Evolutionary conservation across 495 filamentous ascomycete genomes (phyloP).

Genomic region (Achaetomiella virescens): DNA sequence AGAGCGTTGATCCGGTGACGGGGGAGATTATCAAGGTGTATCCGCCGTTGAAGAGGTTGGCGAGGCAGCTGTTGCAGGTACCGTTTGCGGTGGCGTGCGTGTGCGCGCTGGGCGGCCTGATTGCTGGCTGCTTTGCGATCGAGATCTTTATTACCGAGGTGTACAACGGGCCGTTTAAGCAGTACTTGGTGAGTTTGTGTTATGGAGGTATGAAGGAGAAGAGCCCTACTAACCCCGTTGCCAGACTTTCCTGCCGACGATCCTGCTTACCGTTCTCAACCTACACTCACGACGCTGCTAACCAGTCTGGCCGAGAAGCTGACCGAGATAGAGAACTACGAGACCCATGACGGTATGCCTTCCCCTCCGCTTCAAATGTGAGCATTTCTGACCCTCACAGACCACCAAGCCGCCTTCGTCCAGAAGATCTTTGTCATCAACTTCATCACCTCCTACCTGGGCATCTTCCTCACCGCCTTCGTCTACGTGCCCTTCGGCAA

Average conservation of each 20-base stretch:
- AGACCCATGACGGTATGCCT: constrained; percentile 59
- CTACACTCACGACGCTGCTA: constrained; percentile 69
- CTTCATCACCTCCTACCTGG: constrained; percentile 94
- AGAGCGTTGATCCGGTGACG: constrained; percentile 71
- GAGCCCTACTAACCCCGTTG: constrained; percentile 30
- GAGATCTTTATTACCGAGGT: constrained; percentile 95
- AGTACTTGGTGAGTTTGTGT: constrained; percentile 59
- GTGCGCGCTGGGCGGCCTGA: constrained; percentile 67
- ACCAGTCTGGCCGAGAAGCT: constrained; percentile 70
- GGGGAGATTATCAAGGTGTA: constrained; percentile 77
- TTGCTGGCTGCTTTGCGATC: constrained; percentile 83
- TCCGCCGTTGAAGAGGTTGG: constrained; percentile 67
- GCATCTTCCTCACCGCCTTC: constrained; percentile 88
- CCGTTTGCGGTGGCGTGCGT: constrained; percentile 78
- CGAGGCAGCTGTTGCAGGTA: constrained; percentile 74
- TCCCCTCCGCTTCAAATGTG: neutral
- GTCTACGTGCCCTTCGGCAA: constrained; percentile 93
- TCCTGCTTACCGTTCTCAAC: constrained; percentile 71
- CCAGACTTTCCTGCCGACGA: constrained; percentile 82
- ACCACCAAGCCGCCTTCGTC: constrained; percentile 73
- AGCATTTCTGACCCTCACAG: constrained; percentile 20
- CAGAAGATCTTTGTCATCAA: constrained; percentile 93
- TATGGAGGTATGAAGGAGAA: neutral
- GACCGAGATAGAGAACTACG: constrained; percentile 87
- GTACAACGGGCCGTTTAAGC: constrained; percentile 85